These are phyloP conservation scores for Russula compacta DNA, from an alignment of 768 basidiomycete genomes.

Conservation along the genomic window DNA sequence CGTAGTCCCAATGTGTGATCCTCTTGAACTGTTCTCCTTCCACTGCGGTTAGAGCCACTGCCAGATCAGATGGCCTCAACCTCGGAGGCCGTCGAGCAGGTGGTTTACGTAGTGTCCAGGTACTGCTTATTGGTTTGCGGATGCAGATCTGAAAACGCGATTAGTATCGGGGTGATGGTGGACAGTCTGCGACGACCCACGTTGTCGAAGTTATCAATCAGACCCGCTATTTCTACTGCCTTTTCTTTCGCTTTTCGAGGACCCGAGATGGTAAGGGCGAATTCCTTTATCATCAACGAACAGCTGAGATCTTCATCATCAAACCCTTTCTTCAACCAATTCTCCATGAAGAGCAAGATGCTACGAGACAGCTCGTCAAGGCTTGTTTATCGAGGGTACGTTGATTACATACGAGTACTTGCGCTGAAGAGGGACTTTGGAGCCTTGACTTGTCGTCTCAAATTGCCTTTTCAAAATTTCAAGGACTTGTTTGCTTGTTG, in stretches of 20 bases:
- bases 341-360: slow-evolving; percentile 8
- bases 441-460: neutral
- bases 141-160: neutral
- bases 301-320: slow-evolving; percentile 1
- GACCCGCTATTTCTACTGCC: neutral
- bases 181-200: neutral
- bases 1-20: slow-evolving; percentile 12
- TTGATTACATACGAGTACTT: neutral
- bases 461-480: slow-evolving; percentile 6
- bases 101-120: neutral
- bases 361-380: neutral
- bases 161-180: neutral
- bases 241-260: neutral
- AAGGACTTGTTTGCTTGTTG: neutral
- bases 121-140: neutral
- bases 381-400: neutral
- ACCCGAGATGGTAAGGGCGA: neutral
- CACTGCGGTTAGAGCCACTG: slow-evolving; percentile 1
- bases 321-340: slow-evolving; percentile 13
- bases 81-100: neutral
- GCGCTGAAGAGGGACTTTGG: neutral
- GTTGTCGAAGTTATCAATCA: neutral
- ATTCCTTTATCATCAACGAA: neutral
- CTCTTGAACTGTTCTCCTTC: slow-evolving; percentile 1
- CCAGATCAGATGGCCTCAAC: neutral